A percentile compares a stretch with the other conserved stretches of the same genome.
These are phyloP conservation scores for Xerocomus cyaneibrunnescens DNA, from an alignment of 1,284 basidiomycete genomes.

Conservation along the genomic window DNA sequence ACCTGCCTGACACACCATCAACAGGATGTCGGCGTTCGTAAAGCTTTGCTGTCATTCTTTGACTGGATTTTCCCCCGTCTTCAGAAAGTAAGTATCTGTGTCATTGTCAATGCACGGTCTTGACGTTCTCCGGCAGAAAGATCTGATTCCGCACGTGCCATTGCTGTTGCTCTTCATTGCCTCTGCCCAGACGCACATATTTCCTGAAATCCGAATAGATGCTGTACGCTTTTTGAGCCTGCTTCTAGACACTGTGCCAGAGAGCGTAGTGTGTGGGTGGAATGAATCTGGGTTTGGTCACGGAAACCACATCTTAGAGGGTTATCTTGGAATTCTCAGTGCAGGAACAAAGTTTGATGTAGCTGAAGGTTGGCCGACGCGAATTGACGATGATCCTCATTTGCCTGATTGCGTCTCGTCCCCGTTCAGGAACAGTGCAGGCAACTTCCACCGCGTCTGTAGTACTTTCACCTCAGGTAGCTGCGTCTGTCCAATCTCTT, in stretches of 20 bases:
- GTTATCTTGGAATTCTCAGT: conserved; percentile 72
- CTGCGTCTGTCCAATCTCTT: conserved; percentile 22
- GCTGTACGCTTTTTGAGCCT: conserved; percentile 83
- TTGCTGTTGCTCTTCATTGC: conserved; percentile 81
- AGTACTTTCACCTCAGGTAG: conserved; percentile 60
- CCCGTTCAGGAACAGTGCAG: conserved; percentile 44
- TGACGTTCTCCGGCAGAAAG: conserved; percentile 45
- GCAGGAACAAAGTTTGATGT: conserved; percentile 62
- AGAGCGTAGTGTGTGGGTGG: conserved; percentile 70
- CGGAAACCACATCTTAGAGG: conserved; percentile 66
- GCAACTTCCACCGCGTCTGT: conserved; percentile 65
- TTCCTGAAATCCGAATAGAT: conserved; percentile 91
- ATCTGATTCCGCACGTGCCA: conserved; percentile 69
- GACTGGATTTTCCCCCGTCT: conserved; percentile 73
- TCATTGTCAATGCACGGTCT: not conserved
- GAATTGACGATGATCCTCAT: not conserved
- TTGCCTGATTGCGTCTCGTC: not conserved
- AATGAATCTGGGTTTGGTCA: conserved; percentile 47
- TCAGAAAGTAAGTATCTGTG: conserved; percentile 47
- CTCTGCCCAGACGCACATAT: conserved; percentile 93
- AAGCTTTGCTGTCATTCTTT: conserved; percentile 58
- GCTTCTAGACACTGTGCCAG: conserved; percentile 72
- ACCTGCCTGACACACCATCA: not conserved
- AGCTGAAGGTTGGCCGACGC: conserved; percentile 44
- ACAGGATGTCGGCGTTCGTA: conserved; percentile 67